phyloP scores from a whole-genome alignment of 768 basidiomycete genomes.

The Russula lepida region DNA sequence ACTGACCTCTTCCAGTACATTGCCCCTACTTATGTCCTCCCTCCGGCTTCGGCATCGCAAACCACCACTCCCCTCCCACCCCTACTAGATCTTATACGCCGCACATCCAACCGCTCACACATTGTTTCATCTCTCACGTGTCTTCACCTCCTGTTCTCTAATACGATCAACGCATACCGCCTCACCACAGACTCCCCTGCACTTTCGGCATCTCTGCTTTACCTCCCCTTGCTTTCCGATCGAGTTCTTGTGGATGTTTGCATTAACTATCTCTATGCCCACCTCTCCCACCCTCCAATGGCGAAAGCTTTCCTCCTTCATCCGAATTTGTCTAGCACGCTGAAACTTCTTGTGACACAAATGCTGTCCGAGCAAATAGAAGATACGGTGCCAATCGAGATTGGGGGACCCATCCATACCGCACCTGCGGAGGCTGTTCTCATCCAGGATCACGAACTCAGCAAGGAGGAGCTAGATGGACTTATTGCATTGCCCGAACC shows the following conservation, averaged over 20 bases:
- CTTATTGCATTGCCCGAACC: conserved; percentile 59
- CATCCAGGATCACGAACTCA: conserved; percentile 56
- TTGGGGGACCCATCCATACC: conserved; percentile 51
- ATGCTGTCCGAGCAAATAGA: conserved; percentile 65
- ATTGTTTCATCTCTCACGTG: conserved; percentile 57
- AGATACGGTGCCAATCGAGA: conserved; percentile 54
- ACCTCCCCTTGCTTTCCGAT: conserved; percentile 67
- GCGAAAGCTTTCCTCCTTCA: conserved; percentile 70
- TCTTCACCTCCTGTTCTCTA: conserved; percentile 54
- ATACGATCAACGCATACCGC: conserved; percentile 48
- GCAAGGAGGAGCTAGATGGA: conserved; percentile 56
- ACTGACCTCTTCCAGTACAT: conserved; percentile 66
- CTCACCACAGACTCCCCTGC: conserved; percentile 50
- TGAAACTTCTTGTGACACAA: conserved; percentile 59
- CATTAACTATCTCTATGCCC: conserved; percentile 66
- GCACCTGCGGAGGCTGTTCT: conserved; percentile 40
- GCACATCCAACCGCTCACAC: conserved; percentile 64
- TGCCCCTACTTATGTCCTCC: conserved; percentile 37
- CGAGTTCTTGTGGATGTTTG: conserved; percentile 60
- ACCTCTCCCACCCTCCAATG: conserved; percentile 66
- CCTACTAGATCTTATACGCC: conserved; percentile 45
- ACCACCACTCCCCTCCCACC: conserved; percentile 45
- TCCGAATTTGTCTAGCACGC: conserved; percentile 57
- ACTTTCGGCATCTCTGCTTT: conserved; percentile 54
- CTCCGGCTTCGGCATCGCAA: conserved; percentile 27